These are phyloP conservation scores for Lepidium didymum DNA, from an alignment of 345 rosid genomes.

Conservation along the genomic window DNA sequence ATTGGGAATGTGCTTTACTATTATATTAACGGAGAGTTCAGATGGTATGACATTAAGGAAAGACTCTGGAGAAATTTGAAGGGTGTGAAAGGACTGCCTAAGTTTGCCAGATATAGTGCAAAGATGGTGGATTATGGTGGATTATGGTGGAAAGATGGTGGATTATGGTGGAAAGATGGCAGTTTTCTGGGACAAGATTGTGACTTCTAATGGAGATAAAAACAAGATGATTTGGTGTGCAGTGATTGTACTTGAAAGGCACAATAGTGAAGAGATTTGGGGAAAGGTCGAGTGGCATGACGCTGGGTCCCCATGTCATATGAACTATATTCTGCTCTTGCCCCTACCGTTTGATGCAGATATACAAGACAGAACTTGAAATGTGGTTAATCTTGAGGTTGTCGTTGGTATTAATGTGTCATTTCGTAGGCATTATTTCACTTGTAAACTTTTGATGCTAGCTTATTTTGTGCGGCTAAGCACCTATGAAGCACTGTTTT, in stretches of 20 bases:
- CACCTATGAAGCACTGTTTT: background rate
- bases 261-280: conserved; percentile 33
- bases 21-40: conserved; percentile 56
- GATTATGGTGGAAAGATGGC: conserved; percentile 50
- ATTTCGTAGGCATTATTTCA: background rate
- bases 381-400: background rate
- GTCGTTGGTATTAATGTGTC: background rate
- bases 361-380: background rate
- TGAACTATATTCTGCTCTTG: conserved; percentile 38
- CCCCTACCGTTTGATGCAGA: conserved; percentile 17
- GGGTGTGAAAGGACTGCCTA: conserved; percentile 44
- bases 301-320: conserved; percentile 35
- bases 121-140: conserved; percentile 22
- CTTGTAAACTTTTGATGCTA: background rate
- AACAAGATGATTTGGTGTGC: conserved; percentile 47
- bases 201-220: conserved; percentile 4
- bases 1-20: conserved; percentile 40
- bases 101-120: conserved; percentile 48
- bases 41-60: conserved; percentile 40
- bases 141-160: conserved; percentile 51
- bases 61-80: conserved; percentile 43
- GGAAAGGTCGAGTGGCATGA: conserved; percentile 49
- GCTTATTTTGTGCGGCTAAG: background rate
- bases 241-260: conserved; percentile 40
- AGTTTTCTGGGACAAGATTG: conserved; percentile 53